Evolutionary conservation across 208 protist genomes (phyloP).

Genomic region (Strigomonas culicis): DNA sequence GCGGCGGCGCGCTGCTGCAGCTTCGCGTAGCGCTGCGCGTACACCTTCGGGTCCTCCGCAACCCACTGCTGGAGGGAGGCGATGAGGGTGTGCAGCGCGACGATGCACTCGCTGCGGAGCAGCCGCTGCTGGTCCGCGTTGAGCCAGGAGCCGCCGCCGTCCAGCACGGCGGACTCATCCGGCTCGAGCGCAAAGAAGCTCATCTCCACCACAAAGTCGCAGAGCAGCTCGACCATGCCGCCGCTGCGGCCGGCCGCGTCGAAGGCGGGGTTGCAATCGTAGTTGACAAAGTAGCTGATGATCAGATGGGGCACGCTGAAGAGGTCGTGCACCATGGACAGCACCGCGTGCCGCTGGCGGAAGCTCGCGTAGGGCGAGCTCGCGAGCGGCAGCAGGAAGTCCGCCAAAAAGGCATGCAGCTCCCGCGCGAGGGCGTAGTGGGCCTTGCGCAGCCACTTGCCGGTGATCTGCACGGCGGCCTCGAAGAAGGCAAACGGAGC

Average conservation of each 20-base stretch:
- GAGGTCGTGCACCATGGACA: slow-evolving; percentile 64
- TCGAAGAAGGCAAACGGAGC: slow-evolving; percentile 62
- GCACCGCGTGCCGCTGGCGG: slow-evolving; percentile 75
- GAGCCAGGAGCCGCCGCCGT: slow-evolving; percentile 29
- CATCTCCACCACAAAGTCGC: slow-evolving; percentile 70
- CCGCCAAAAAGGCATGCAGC: slow-evolving; percentile 58
- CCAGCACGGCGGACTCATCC: background rate
- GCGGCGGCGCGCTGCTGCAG: background rate
- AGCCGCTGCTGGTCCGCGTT: slow-evolving; percentile 77
- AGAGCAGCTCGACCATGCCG: slow-evolving; percentile 72
- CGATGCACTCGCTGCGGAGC: slow-evolving; percentile 62
- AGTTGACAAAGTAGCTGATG: slow-evolving; percentile 83
- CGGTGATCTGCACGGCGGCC: slow-evolving; percentile 44
- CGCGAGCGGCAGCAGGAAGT: slow-evolving; percentile 65
- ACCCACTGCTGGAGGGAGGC: slow-evolving; percentile 72
- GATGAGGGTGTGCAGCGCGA: slow-evolving; percentile 54
- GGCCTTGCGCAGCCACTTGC: slow-evolving; percentile 53
- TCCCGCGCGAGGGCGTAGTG: slow-evolving; percentile 71
- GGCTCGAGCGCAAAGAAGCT: slow-evolving; percentile 38
- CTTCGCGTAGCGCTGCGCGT: slow-evolving; percentile 22
- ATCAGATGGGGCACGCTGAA: slow-evolving; percentile 61
- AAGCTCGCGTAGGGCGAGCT: slow-evolving; percentile 54
- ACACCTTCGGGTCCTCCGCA: slow-evolving; percentile 65
- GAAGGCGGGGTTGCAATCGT: slow-evolving; percentile 82
- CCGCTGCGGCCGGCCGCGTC: slow-evolving; percentile 42